Evolutionary conservation across 495 filamentous ascomycete species (phyloP).

Genomic region (Aspergillus sclerotiicarbonarius): DNA sequence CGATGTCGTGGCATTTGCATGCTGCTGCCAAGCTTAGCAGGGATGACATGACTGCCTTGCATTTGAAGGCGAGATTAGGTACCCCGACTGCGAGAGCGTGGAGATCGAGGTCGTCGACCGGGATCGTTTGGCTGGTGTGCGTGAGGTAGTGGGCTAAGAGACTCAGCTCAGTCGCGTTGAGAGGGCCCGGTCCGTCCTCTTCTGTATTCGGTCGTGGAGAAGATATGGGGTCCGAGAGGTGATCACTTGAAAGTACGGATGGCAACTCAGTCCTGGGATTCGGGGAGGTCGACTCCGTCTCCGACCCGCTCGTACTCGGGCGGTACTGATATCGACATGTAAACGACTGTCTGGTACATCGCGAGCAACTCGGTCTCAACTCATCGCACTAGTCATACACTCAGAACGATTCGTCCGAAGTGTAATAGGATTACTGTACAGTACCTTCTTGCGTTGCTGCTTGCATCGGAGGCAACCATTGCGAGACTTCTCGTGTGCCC

Average conservation of each 20-base stretch:
- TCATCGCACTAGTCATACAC: slow-evolving; percentile 24
- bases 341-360: slow-evolving; percentile 23
- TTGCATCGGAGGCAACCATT: slow-evolving; percentile 37
- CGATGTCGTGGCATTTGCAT: slow-evolving; percentile 40
- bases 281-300: slow-evolving; percentile 2
- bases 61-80: slow-evolving; percentile 39
- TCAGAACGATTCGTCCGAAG: slow-evolving; percentile 9
- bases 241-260: slow-evolving; percentile 6
- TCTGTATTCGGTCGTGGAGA: slow-evolving; percentile 2
- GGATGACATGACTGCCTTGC: slow-evolving; percentile 41
- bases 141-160: slow-evolving; percentile 40
- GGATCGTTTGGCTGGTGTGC: slow-evolving; percentile 39
- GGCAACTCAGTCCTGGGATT: slow-evolving; percentile 7
- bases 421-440: background rate
- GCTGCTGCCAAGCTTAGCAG: slow-evolving; percentile 39
- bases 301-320: slow-evolving; percentile 8
- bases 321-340: slow-evolving; percentile 20
- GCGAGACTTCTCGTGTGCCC: slow-evolving; percentile 36
- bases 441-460: slow-evolving; percentile 35
- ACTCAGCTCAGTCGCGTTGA: slow-evolving; percentile 32
- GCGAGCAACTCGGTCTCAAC: slow-evolving; percentile 23
- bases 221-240: slow-evolving; percentile 11
- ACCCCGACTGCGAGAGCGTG: slow-evolving; percentile 41
- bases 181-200: slow-evolving; percentile 6
- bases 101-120: slow-evolving; percentile 33